phyloP scores from a whole-genome alignment of 805 yeast genomes.

The Candida patagonica region DNA sequence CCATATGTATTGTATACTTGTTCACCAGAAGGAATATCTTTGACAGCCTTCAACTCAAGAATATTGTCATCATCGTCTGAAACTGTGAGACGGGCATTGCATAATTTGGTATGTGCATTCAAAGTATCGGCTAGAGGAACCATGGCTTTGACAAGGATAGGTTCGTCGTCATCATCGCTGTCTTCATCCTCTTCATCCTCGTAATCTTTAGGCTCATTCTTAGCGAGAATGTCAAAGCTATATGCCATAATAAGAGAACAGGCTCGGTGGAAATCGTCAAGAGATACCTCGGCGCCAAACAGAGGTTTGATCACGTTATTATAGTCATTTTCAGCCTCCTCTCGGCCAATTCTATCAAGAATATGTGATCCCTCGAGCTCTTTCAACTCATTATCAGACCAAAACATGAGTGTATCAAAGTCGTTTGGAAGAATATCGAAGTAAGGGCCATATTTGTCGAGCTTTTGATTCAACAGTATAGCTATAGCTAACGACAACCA shows the following conservation, averaged over 20 bases:
- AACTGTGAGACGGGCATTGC: conserved; percentile 65
- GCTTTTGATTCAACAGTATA: conserved; percentile 38
- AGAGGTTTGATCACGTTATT: conserved; percentile 37
- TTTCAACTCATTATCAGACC: conserved; percentile 58
- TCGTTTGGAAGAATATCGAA: conserved; percentile 57
- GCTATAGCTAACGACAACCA: conserved; percentile 71
- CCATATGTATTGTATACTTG: conserved; percentile 88
- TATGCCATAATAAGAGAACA: conserved; percentile 84
- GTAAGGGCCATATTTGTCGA: conserved; percentile 61
- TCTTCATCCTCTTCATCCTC: conserved; percentile 32
- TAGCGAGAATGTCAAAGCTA: conserved; percentile 69
- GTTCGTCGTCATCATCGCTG: conserved; percentile 17
- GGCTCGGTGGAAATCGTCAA: conserved; percentile 55
- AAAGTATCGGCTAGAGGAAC: conserved; percentile 88
- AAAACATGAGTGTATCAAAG: conserved; percentile 68
- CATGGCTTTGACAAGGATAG: conserved; percentile 63
- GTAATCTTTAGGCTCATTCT: conserved; percentile 20
- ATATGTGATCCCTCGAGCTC: conserved; percentile 62
- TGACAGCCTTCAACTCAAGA: conserved; percentile 65
- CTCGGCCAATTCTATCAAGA: conserved; percentile 59
- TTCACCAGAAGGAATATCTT: conserved; percentile 49
- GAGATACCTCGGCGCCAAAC: conserved; percentile 31
- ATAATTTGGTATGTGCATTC: conserved; percentile 70
- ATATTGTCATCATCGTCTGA: conserved; percentile 26
- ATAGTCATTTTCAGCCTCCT: conserved; percentile 55